Percentiles rank a stretch among this genome's conserved stretches.
Conservation (phyloP, 169 alveolate genomes). For the Pseudocohnilembus persalinus region DNA sequence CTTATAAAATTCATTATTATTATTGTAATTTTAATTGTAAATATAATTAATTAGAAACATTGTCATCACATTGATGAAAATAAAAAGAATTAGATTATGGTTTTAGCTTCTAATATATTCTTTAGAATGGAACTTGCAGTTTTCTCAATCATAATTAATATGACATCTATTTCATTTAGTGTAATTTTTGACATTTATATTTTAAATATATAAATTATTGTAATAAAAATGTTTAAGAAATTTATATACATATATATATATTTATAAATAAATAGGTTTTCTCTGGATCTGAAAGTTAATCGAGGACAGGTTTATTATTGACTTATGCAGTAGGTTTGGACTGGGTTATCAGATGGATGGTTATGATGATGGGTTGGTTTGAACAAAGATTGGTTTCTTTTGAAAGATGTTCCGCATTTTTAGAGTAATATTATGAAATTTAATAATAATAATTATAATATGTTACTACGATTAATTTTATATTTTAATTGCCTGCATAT, state of each 20-base stretch:
- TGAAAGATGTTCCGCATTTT: constrained; percentile 30
- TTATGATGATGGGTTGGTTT: constrained; percentile 14
- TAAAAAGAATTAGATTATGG: constrained; percentile 24
- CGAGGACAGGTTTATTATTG: constrained; percentile 36
- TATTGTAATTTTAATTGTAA: not conserved
- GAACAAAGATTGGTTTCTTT: constrained; percentile 36
- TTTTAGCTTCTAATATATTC: constrained; percentile 25
- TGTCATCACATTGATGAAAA: constrained; percentile 33
- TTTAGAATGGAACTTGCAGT: constrained; percentile 20
- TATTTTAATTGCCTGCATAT: not conserved
- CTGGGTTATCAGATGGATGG: not conserved
- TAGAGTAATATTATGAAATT: too few relatives aligned
- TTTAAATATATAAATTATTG: too few relatives aligned
- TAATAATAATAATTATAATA: too few relatives aligned
- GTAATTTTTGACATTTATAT: not conserved
- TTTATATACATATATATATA: too few relatives aligned
- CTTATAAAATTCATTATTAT: not conserved
- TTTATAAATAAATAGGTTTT: too few relatives aligned
- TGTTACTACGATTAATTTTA: too few relatives aligned
- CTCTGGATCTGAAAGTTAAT: constrained; percentile 16
- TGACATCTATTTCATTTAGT: constrained; percentile 30
- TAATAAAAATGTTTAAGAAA: too few relatives aligned
- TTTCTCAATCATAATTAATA: constrained; percentile 25
- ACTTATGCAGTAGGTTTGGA: constrained; percentile 35
- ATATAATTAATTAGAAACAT: not conserved